phyloP scores from a whole-genome alignment of 768 basidiomycete genomes.

The Agrocybe chaxingu region DNA sequence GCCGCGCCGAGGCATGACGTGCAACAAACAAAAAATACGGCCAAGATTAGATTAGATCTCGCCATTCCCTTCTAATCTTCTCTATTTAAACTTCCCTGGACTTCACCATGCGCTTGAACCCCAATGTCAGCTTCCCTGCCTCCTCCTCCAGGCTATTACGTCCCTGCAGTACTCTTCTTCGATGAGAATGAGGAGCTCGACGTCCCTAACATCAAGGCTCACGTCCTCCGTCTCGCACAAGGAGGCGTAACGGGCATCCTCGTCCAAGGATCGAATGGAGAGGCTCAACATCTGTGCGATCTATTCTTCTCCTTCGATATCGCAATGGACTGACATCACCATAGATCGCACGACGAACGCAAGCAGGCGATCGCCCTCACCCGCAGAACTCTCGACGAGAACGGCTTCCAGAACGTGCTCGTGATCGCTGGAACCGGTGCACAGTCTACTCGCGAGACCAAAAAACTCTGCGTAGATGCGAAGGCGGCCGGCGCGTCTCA shows the following conservation, averaged over 20 bases:
- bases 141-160: conserved; percentile 70
- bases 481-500: conserved; percentile 81
- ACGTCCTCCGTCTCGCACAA: conserved; percentile 73
- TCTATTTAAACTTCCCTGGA: background rate
- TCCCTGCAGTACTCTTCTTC: conserved; percentile 76
- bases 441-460: conserved; percentile 75
- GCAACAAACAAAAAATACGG: conserved; percentile 8
- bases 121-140: conserved; percentile 27
- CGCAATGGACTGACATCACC: background rate
- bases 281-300: conserved; percentile 63
- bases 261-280: conserved; percentile 73
- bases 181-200: conserved; percentile 71
- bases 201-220: conserved; percentile 58
- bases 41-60: background rate
- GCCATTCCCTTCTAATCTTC: background rate
- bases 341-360: conserved; percentile 64
- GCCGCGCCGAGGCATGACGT: background rate
- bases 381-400: conserved; percentile 67
- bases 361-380: conserved; percentile 60
- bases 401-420: conserved; percentile 62
- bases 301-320: background rate
- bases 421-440: conserved; percentile 86
- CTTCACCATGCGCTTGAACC: background rate
- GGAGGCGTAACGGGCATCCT: conserved; percentile 72
- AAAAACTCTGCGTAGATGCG: conserved; percentile 65